phyloP scores from a whole-genome alignment of 2,329 filamentous ascomycete species.

The Fusarium clavum region DNA sequence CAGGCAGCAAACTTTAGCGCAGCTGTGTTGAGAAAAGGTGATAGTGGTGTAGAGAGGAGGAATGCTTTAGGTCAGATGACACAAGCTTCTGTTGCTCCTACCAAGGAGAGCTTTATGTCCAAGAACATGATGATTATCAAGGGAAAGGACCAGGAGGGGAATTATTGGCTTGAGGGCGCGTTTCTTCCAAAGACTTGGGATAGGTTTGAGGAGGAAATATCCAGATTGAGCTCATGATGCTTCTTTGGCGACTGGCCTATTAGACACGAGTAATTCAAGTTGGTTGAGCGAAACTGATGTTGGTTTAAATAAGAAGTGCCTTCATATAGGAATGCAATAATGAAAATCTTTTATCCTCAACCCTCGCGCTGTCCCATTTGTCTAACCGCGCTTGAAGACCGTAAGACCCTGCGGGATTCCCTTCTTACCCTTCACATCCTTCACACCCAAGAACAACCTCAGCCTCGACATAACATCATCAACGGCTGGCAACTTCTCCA shows the following conservation, averaged over 20 bases:
- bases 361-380: too few species aligned
- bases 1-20: not conserved
- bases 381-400: not conserved
- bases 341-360: too few species aligned
- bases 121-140: not conserved
- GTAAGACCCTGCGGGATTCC: not conserved
- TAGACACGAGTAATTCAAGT: too few species aligned
- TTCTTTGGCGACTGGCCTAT: too few species aligned
- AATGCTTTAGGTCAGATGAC: not conserved
- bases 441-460: not conserved
- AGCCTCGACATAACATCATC: not conserved
- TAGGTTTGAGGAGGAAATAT: not conserved
- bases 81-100: not conserved
- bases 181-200: not conserved
- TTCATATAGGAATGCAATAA: too few species aligned
- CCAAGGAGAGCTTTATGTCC: not conserved
- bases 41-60: fast-evolving
- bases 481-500: not conserved
- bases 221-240: not conserved
- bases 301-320: too few species aligned
- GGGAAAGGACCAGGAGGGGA: not conserved
- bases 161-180: not conserved
- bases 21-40: not conserved
- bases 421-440: not conserved
- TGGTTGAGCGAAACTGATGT: too few species aligned